Base-by-base conservation (phyloP, 2,329 filamentous ascomycete genomes). In the Hymenotorrendiella dingleyae region DNA sequence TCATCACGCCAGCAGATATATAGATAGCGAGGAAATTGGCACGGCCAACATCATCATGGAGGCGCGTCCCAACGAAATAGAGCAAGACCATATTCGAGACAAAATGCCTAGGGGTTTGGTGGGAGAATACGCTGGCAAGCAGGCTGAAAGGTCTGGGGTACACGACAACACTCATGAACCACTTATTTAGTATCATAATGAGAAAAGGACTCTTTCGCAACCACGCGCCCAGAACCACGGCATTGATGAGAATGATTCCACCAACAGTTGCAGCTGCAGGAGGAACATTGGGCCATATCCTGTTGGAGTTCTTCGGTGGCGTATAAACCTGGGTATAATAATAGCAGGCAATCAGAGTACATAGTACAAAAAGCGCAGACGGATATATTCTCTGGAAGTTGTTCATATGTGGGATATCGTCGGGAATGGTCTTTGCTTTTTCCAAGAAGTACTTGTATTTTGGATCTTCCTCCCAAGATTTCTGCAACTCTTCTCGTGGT, bases 1-100 rank as follows among this genome's bases (percentile, higher is more conserved):
- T 78, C 2, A 78, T 32, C 1, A 71, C 67, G 40, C 82, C 83
- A 6, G 72, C 71, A 6, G 71, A 66, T 23, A 84, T 50, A 61
- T 82, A 86, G 23, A 86, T 64, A n/a, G 80, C 74, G 16, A 88
- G 64, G 63, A 88, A 87, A 42, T 76, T 71, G 11, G 74, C 81
- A 9, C 84, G 72, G 9, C 82, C 84, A 20, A 87, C 66, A 53
- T 87, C 81, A 48, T 86, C 80, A 63, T 86, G 82, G 24, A 87
- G 67, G 1, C 73, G 69, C 8, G 74, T 73, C 19, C 84, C 86
- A 14, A 88, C 69, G 55, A 86, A 67, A 68, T 72, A 82, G 4
- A 91, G 67, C 29, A 74, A 67, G 7, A 72, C 53, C 74, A 86
- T 80, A 64, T 91, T 91, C 30, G 70, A 59, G 19, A 70, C 46